Conservation (phyloP, 805 yeast genomes). For the Cyberlindnera galapagoensis region DNA sequence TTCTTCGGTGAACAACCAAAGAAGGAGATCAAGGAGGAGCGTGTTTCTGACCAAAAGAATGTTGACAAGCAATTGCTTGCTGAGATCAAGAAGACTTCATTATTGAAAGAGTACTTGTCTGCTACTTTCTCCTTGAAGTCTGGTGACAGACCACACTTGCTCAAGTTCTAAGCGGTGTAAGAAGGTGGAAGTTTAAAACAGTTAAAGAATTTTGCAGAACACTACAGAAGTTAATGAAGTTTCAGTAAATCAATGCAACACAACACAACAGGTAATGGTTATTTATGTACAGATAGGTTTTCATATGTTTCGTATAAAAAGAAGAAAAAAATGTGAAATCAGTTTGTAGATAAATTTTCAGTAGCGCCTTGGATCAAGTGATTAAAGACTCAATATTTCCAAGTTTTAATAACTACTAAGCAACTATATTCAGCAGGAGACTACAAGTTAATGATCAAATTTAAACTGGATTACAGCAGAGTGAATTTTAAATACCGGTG, state of each 20-base stretch:
- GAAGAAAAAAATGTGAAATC: constrained; percentile 16
- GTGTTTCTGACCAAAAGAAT: constrained; percentile 93
- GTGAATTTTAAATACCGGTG: too few species aligned
- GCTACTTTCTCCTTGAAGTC: constrained; percentile 92
- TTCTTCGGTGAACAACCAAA: constrained; percentile 75
- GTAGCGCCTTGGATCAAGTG: too few species aligned
- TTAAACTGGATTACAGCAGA: too few species aligned
- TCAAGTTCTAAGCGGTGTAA: constrained; percentile 69
- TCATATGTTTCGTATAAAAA: constrained; percentile 13
- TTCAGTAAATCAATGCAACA: too few species aligned
- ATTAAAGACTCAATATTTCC: too few species aligned
- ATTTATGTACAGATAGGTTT: constrained; percentile 20
- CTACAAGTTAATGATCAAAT: too few species aligned
- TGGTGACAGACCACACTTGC: constrained; percentile 98
- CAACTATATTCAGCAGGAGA: too few species aligned
- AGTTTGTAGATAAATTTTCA: neutral
- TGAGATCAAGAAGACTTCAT: constrained; percentile 95
- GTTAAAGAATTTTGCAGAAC: too few species aligned
- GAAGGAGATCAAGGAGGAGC: constrained; percentile 87
- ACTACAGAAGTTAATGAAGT: too few species aligned
- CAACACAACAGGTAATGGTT: constrained; percentile 15
- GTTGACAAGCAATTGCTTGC: constrained; percentile 90
- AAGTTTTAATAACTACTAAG: too few species aligned
- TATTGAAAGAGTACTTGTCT: constrained; percentile 93
- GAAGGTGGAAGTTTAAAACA: neutral